phyloP scores from a whole-genome alignment of 305 asterid species.

The Lippia alba region DNA sequence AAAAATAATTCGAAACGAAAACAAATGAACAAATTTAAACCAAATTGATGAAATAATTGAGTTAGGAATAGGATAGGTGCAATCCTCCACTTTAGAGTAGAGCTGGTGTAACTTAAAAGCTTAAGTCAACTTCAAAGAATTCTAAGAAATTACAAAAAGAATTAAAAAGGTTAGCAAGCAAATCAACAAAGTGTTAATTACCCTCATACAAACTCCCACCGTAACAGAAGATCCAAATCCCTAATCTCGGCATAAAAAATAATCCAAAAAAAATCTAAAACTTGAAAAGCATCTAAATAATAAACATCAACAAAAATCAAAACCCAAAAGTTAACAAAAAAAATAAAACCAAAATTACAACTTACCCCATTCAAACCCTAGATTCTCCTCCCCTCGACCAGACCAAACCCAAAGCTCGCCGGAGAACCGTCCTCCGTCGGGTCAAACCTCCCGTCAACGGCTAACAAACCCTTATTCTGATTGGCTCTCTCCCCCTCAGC shows the following conservation, averaged over 20 bases:
- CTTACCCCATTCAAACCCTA: constrained; percentile 8
- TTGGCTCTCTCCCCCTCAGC: constrained; percentile 40
- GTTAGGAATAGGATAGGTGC: no score
- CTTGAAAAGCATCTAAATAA: neutral
- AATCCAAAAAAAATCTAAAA: neutral
- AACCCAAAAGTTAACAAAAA: neutral
- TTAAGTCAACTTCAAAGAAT: no score
- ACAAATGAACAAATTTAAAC: no score
- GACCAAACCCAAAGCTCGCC: neutral
- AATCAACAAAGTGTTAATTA: neutral
- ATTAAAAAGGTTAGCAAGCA: neutral
- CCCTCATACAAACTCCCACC: neutral
- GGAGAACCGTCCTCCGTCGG: neutral
- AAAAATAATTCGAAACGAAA: no score
- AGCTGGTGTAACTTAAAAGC: no score
- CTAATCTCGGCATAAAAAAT: no score
- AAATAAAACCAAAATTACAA: neutral
- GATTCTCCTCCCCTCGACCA: constrained; percentile 1
- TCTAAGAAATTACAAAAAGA: neutral
- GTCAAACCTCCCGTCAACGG: neutral
- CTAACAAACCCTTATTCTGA: constrained; percentile 28
- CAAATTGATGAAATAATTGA: no score
- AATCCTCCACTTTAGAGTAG: no score
- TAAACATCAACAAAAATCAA: neutral
- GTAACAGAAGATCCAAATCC: no score